phyloP scores from a whole-genome alignment of 2,329 filamentous ascomycete genomes.

The Colletotrichum scovillei region DNA sequence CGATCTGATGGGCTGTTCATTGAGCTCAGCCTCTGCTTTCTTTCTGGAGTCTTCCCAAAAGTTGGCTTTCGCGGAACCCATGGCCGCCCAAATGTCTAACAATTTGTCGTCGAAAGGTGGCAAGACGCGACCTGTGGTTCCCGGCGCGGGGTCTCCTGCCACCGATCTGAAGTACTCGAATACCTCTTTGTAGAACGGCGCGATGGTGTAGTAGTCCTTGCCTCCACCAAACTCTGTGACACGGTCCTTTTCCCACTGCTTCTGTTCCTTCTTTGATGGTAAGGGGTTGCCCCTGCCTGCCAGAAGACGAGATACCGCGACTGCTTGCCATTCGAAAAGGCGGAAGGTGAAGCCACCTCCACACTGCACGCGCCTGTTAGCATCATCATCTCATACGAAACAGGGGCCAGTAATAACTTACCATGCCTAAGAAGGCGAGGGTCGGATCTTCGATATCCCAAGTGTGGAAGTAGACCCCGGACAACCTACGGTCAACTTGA shows the following conservation, averaged over 20 bases:
- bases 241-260: slow-evolving; percentile 45
- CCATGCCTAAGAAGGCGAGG: slow-evolving; percentile 48
- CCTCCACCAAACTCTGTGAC: slow-evolving; percentile 44
- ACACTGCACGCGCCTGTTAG: slow-evolving; percentile 38
- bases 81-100: slow-evolving; percentile 46
- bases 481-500: slow-evolving; percentile 44
- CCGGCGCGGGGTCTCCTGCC: slow-evolving; percentile 53
- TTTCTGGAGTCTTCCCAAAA: slow-evolving; percentile 43
- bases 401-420: slow-evolving; percentile 36
- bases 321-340: slow-evolving; percentile 52
- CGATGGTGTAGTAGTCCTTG: slow-evolving; percentile 47
- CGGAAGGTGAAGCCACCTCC: slow-evolving; percentile 51
- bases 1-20: not conserved
- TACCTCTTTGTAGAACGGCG: slow-evolving; percentile 49
- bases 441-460: slow-evolving; percentile 50
- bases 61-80: slow-evolving; percentile 43
- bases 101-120: slow-evolving; percentile 55
- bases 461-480: slow-evolving; percentile 50
- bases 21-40: slow-evolving; percentile 41
- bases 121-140: slow-evolving; percentile 50
- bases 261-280: slow-evolving; percentile 43
- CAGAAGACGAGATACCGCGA: slow-evolving; percentile 48
- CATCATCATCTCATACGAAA: not conserved
- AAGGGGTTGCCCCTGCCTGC: slow-evolving; percentile 44
- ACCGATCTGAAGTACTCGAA: slow-evolving; percentile 52